These are phyloP conservation scores for Elongisporangium prolatum DNA, from an alignment of 352 stramenopile genomes.

Conservation along the genomic window DNA sequence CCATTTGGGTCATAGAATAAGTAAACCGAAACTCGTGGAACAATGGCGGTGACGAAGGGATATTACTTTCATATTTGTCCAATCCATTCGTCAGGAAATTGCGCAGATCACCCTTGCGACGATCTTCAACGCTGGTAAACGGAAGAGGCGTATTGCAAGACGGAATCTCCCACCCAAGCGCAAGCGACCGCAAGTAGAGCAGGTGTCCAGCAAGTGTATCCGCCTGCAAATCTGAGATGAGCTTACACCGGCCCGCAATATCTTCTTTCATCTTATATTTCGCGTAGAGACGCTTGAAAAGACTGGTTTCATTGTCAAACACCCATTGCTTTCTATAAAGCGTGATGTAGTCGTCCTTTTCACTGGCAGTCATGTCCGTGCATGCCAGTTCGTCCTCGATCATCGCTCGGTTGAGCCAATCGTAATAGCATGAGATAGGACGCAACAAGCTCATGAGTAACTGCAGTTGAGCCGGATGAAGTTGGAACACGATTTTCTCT, in stretches of 20 bases:
- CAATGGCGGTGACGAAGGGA: slow-evolving; percentile 35
- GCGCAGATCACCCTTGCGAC: slow-evolving; percentile 47
- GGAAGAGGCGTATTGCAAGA: slow-evolving; percentile 43
- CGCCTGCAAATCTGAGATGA: slow-evolving; percentile 47
- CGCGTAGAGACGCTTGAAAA: slow-evolving; percentile 31
- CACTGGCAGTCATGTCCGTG: slow-evolving; percentile 36
- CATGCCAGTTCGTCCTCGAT: slow-evolving; percentile 61
- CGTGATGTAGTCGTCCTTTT: slow-evolving; percentile 55
- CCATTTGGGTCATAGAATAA: slow-evolving; percentile 43
- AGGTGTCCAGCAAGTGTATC: slow-evolving; percentile 55
- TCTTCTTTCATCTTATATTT: slow-evolving; percentile 38
- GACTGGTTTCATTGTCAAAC: slow-evolving; percentile 43
- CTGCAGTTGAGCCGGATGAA: slow-evolving; percentile 58
- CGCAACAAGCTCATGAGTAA: slow-evolving; percentile 55
- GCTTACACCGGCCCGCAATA: slow-evolving; percentile 27
- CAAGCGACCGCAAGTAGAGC: slow-evolving; percentile 51
- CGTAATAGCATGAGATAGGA: slow-evolving; percentile 55
- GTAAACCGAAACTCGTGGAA: slow-evolving; percentile 55
- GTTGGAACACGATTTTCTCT: slow-evolving; percentile 33
- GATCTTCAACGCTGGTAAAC: slow-evolving; percentile 31
- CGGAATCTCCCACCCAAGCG: slow-evolving; percentile 65
- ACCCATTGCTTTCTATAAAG: slow-evolving; percentile 55
- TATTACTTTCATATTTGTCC: slow-evolving; percentile 53
- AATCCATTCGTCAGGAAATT: slow-evolving; percentile 62
- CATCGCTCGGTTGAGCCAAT: slow-evolving; percentile 56